Conservation (phyloP, 1,284 basidiomycete genomes). For the Flammula alnicola region DNA sequence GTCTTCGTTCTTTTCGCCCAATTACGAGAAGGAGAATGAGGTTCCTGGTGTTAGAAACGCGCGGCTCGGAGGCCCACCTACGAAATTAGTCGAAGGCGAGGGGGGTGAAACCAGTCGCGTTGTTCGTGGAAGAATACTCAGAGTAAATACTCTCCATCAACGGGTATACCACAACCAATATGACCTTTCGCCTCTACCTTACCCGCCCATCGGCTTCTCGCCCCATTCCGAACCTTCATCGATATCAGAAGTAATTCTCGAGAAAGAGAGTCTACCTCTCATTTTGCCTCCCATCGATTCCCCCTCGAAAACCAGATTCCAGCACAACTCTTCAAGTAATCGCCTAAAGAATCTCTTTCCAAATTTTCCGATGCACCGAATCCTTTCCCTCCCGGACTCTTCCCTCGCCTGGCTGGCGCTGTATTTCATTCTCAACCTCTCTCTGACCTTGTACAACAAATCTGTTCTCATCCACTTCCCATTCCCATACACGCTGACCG, state of each 20-base stretch:
- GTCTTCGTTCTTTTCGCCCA: neutral
- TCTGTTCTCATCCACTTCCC: slow-evolving; percentile 87
- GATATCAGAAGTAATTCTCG: slow-evolving; percentile 5
- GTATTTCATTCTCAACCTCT: slow-evolving; percentile 90
- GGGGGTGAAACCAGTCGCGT: slow-evolving; percentile 12
- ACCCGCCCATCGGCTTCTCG: slow-evolving; percentile 6
- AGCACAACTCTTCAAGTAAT: slow-evolving; percentile 9
- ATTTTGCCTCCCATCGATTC: slow-evolving; percentile 10
- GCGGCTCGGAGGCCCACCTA: neutral
- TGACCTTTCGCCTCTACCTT: slow-evolving; percentile 16
- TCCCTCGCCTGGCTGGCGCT: slow-evolving; percentile 37
- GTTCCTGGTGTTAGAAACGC: neutral
- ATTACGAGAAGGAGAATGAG: neutral
- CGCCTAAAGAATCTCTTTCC: slow-evolving; percentile 14
- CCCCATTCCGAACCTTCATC: slow-evolving; percentile 1
- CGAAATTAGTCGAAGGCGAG: slow-evolving; percentile 7
- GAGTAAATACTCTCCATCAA: slow-evolving; percentile 20
- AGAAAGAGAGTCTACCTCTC: slow-evolving; percentile 12
- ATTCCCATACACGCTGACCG: slow-evolving; percentile 91
- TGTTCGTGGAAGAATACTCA: slow-evolving; percentile 12
- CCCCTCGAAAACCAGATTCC: slow-evolving; percentile 13
- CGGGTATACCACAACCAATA: slow-evolving; percentile 21
- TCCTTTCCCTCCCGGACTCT: slow-evolving; percentile 15
- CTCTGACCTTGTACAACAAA: slow-evolving; percentile 93
- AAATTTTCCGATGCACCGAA: neutral